A percentile compares a stretch with the other conserved stretches of the same genome.
Conservation (phyloP, 352 stramenopile genomes). For the Phytophthora sojae region DNA sequence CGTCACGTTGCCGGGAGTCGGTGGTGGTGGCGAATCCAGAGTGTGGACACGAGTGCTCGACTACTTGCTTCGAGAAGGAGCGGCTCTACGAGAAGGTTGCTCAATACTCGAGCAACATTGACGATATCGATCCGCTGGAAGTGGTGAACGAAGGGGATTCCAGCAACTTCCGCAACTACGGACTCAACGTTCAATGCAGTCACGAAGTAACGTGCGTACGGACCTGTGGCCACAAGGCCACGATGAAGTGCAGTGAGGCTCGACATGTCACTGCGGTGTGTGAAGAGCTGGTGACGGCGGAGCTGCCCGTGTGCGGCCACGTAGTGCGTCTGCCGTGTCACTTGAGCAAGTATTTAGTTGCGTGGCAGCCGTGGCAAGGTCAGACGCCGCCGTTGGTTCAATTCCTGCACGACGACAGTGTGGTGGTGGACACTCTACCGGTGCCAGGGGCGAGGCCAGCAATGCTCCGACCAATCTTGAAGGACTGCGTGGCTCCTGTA, state of each 20-base stretch:
- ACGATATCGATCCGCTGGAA: slow-evolving; percentile 40
- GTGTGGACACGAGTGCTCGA: slow-evolving; percentile 69
- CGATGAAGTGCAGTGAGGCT: slow-evolving; percentile 61
- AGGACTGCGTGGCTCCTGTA: slow-evolving; percentile 46
- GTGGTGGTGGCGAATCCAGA: slow-evolving; percentile 68
- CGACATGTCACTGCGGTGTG: slow-evolving; percentile 43
- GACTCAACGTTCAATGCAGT: slow-evolving; percentile 53
- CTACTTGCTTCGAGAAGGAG: slow-evolving; percentile 57
- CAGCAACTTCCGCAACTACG: slow-evolving; percentile 49
- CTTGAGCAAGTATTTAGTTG: slow-evolving; percentile 27
- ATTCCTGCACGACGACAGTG: slow-evolving; percentile 40
- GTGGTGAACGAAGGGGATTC: slow-evolving; percentile 40
- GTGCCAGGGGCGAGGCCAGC: slow-evolving; percentile 34
- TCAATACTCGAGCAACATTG: background rate
- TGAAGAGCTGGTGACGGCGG: slow-evolving; percentile 34
- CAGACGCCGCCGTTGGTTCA: slow-evolving; percentile 25
- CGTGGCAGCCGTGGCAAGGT: slow-evolving; percentile 62
- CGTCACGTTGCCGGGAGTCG: slow-evolving; percentile 53
- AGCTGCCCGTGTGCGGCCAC: slow-evolving; percentile 59
- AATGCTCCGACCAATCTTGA: slow-evolving; percentile 38
- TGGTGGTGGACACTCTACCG: slow-evolving; percentile 50
- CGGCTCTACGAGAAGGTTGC: slow-evolving; percentile 22
- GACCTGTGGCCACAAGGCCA: slow-evolving; percentile 50
- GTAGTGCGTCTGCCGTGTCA: slow-evolving; percentile 51
- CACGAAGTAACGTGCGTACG: slow-evolving; percentile 44